Conservation (phyloP, 257 asterid genomes). For the Fraxinus anomala region DNA sequence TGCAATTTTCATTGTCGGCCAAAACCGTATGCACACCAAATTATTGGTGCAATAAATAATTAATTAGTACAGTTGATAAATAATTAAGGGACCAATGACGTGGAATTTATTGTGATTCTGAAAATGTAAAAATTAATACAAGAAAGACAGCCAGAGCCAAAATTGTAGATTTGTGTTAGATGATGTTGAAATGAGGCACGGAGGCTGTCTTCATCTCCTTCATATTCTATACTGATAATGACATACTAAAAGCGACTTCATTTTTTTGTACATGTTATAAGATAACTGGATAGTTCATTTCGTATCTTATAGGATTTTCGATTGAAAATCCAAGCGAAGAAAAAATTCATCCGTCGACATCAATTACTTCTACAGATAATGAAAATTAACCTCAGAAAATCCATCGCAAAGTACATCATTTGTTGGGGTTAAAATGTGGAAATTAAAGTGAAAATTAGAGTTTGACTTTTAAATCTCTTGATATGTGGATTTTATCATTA, state of each 20-base stretch:
- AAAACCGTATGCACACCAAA: not conserved
- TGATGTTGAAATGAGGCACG: conserved; percentile 15
- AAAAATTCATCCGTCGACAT: too few species aligned
- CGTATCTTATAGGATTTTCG: not conserved
- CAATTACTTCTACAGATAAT: too few species aligned
- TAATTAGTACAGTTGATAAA: conserved; percentile 5
- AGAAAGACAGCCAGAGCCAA: conserved; percentile 56
- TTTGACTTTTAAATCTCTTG: too few species aligned
- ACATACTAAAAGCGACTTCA: conserved; percentile 19
- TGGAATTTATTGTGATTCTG: conserved; percentile 25
- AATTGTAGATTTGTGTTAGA: conserved; percentile 37
- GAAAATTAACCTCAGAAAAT: too few species aligned
- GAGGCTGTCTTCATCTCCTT: not conserved
- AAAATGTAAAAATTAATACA: conserved; percentile 19
- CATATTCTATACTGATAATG: not conserved
- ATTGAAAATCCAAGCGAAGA: not conserved
- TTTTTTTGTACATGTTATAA: conserved; percentile 3
- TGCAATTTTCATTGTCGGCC: too few species aligned
- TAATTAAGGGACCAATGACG: conserved; percentile 18
- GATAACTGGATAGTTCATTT: not conserved
- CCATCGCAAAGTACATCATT: too few species aligned
- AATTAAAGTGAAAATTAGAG: too few species aligned
- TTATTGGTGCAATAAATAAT: not conserved
- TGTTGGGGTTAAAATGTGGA: too few species aligned
- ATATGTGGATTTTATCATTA: too few species aligned